Base-by-base conservation (phyloP, 2,329 filamentous ascomycete genomes). In the Neofusicoccum kwambonambiense region DNA sequence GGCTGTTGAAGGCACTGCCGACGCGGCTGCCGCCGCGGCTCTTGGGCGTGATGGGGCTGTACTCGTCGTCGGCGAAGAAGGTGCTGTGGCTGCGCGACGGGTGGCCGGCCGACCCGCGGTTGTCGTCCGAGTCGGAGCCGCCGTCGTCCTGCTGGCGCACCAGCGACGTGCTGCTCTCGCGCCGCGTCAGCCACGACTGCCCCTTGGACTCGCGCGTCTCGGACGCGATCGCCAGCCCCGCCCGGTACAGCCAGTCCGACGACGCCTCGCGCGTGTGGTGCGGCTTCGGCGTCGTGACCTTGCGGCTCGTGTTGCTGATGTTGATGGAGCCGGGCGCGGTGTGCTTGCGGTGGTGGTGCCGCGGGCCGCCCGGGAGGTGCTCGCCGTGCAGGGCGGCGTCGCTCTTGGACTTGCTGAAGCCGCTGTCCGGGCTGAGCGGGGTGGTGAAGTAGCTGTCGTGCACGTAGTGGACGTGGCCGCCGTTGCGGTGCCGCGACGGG, bases 171-270 rank as follows among this genome's bases (percentile, higher is more conserved):
- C 82, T 83, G 66, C 82, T 86, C 67, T 85, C 82, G 31, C 84
- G 78, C 60, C 86, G 82, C 2, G 80, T 78, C 3, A 88, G 78
- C 86, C 86, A 88, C 64, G 82, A 83, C 70, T 88, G 86, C n/a
- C 86, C 86, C 69, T 88, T 88, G 65, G 82, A 82, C 69, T 88
- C 86, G 42, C 85, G 78, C 4, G 85, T 82, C 19, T 85, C 81
- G 4, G 83, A 82, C 2, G 85, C 83, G 4, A 88, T 82, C 0
- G 82, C 81, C 7, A 86, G 79, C 2, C 85, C 85, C 0, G 86
- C 83, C 61, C 86, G 83, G 50, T 86, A 81, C 62, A 88, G 77
- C 86, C 86, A 89, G 60, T 85, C 80, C 60, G 69, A 70, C 17
- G 66, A 22, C 1, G 69, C 50, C 27, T 75, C 72, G 64, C 65